These are phyloP conservation scores for Thalia dealbata DNA, from an alignment of 176 grass and related monocot genomes.

Conservation along the genomic window DNA sequence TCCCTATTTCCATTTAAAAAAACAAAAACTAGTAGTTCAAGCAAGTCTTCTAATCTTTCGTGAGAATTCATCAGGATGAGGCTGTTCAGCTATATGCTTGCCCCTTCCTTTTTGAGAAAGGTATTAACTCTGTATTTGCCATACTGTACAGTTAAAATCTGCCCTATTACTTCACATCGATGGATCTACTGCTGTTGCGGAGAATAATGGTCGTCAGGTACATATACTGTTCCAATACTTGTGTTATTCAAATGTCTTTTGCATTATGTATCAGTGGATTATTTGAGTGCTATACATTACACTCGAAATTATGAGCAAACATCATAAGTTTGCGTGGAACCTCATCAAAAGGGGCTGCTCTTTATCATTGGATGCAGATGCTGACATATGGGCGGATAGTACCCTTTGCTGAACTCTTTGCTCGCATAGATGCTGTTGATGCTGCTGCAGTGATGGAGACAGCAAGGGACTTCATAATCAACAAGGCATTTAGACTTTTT, in stretches of 20 bases:
- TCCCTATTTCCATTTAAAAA: background rate
- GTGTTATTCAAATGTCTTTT: background rate
- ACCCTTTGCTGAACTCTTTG: constrained; percentile 85
- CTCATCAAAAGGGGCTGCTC: constrained; percentile 14
- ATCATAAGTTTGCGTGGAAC: background rate
- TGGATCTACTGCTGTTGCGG: constrained; percentile 78
- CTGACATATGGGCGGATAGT: constrained; percentile 78
- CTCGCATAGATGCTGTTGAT: constrained; percentile 91
- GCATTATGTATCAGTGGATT: background rate
- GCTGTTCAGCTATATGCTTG: background rate
- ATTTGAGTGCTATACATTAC: no score
- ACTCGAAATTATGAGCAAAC: no score
- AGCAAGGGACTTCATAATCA: constrained; percentile 59
- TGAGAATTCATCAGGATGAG: no score
- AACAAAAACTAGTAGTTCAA: background rate
- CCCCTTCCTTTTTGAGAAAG: background rate
- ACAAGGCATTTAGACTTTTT: constrained; percentile 51
- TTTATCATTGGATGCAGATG: constrained; percentile 47
- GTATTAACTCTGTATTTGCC: background rate
- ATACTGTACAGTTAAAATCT: constrained; percentile 67
- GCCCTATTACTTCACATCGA: constrained; percentile 76
- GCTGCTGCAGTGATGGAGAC: constrained; percentile 68
- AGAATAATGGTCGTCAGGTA: constrained; percentile 98
- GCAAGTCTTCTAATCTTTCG: background rate
- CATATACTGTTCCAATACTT: constrained; percentile 1